Evolutionary conservation across 768 basidiomycete species (phyloP).

Genomic region (Amylocystis lapponica): DNA sequence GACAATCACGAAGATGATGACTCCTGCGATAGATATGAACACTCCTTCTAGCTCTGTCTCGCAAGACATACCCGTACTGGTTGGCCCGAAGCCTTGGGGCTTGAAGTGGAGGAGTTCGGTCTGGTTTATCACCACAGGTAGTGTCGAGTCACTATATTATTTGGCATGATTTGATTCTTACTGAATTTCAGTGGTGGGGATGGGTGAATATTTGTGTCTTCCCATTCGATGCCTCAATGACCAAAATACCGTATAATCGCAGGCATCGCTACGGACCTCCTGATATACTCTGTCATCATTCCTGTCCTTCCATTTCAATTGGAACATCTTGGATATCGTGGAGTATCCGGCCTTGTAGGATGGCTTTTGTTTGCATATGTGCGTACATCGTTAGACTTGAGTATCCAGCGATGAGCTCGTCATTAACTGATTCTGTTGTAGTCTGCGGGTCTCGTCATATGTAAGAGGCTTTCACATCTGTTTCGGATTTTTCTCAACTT

Average conservation of each 20-base stretch:
- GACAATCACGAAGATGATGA: no score
- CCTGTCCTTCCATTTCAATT: conserved; percentile 35
- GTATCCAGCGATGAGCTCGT: no score
- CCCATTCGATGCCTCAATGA: no score
- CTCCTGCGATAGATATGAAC: no score
- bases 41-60: no score
- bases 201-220: conserved; percentile 11
- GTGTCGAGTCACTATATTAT: neutral
- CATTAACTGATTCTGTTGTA: conserved; percentile 6
- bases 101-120: conserved; percentile 30
- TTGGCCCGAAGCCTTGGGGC: conserved; percentile 20
- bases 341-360: conserved; percentile 30
- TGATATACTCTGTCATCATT: conserved; percentile 35
- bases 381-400: conserved; percentile 13
- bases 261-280: conserved; percentile 30
- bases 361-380: conserved; percentile 38
- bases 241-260: no score
- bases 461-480: conserved; percentile 12
- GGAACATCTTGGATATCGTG: conserved; percentile 27
- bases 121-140: conserved; percentile 29
- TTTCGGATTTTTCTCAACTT: neutral
- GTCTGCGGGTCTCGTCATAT: conserved; percentile 28
- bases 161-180: neutral
- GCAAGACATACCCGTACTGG: no score
- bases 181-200: conserved; percentile 20